These are phyloP conservation scores for Cercospora sp. DNA, from an alignment of 2,329 filamentous ascomycete species.

Conservation along the genomic window DNA sequence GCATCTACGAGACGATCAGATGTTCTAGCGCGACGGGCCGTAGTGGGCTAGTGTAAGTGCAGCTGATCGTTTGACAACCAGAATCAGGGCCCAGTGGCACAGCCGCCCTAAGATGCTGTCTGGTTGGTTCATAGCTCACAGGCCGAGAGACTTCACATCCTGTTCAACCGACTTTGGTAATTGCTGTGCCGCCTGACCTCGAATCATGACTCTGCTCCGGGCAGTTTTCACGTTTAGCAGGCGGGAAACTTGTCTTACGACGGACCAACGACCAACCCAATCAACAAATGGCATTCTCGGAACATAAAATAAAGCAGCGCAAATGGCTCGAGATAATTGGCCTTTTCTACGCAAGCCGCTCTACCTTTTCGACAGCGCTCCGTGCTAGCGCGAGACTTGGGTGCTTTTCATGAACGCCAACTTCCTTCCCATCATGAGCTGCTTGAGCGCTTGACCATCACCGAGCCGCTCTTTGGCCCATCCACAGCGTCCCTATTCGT, in stretches of 20 bases:
- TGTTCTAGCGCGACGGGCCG: slow-evolving; percentile 8
- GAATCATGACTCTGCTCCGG: background rate
- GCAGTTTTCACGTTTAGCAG: background rate
- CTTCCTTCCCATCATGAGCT: background rate
- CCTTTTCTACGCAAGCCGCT: background rate
- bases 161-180: background rate
- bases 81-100: slow-evolving; percentile 12
- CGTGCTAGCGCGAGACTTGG: background rate
- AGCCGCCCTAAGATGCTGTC: background rate
- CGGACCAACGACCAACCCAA: background rate
- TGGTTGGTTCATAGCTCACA: background rate
- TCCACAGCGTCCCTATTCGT: background rate
- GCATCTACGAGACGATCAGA: background rate
- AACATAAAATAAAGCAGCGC: background rate
- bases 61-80: slow-evolving; percentile 13
- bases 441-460: background rate
- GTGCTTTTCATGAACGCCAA: background rate
- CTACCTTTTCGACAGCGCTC: background rate
- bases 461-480: background rate
- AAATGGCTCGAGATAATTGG: background rate
- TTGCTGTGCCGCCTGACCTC: slow-evolving; percentile 1
- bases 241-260: background rate
- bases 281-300: background rate
- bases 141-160: background rate
- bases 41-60: background rate